These are phyloP conservation scores for Aspergillus niger DNA, from an alignment of 2,329 filamentous ascomycete species.

Conservation along the genomic window DNA sequence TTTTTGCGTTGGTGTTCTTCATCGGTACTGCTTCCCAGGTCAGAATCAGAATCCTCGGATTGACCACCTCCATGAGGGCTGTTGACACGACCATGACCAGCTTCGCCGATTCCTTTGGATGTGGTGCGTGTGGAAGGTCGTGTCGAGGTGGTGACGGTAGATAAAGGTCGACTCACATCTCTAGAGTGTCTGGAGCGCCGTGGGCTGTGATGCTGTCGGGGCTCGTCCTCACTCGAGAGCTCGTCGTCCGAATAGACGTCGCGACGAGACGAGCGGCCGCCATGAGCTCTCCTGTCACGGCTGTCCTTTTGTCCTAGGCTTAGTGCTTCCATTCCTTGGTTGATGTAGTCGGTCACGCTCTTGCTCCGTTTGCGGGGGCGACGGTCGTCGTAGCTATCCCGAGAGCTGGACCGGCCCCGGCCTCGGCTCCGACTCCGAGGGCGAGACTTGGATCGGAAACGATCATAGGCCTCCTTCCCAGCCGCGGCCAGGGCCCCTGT, in stretches of 20 bases:
- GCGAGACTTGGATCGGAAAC: constrained; percentile 46
- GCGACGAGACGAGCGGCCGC: constrained; percentile 34
- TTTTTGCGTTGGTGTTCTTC: constrained; percentile 66
- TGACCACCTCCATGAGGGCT: constrained; percentile 13
- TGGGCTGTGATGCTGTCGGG: constrained; percentile 32
- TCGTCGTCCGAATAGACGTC: constrained; percentile 46
- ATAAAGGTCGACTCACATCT: constrained; percentile 48
- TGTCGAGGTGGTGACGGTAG: constrained; percentile 26
- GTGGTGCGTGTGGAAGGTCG: constrained; percentile 26
- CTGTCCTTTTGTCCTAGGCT: constrained; percentile 40
- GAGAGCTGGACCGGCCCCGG: constrained; percentile 49
- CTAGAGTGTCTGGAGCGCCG: constrained; percentile 39
- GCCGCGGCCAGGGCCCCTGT: constrained; percentile 50
- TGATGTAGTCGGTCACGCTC: constrained; percentile 50
- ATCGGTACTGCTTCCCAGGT: constrained; percentile 60
- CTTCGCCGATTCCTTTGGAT: constrained; percentile 23
- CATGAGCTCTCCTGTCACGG: constrained; percentile 29
- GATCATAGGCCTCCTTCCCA: constrained; percentile 50
- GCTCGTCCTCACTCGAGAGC: constrained; percentile 36
- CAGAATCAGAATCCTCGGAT: constrained; percentile 48
- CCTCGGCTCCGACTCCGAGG: constrained; percentile 30
- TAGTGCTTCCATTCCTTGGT: constrained; percentile 47
- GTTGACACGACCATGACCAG: constrained; percentile 14
- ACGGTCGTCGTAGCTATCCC: constrained; percentile 56
- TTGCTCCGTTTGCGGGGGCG: constrained; percentile 48